Evolutionary conservation across 2,329 filamentous ascomycete species (phyloP).

Genomic region (Coleophoma crateriformis): DNA sequence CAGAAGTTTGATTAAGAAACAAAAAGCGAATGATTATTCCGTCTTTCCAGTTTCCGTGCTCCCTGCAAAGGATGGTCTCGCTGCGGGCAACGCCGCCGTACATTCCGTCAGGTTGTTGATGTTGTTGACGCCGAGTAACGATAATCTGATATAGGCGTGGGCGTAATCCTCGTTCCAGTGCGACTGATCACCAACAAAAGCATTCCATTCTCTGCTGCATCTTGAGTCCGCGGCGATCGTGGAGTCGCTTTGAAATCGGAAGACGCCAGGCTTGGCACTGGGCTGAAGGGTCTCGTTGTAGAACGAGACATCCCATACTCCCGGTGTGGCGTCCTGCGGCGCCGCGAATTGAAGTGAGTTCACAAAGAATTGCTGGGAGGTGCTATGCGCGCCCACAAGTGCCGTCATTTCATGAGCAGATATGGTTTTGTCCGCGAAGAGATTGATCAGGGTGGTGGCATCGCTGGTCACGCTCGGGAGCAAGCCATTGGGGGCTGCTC

Average conservation of each 20-base stretch:
- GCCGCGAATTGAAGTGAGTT: constrained; percentile 19
- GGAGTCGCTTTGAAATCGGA: constrained; percentile 27
- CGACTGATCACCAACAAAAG: constrained; percentile 32
- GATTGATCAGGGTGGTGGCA: constrained; percentile 35
- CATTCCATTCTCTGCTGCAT: constrained; percentile 27
- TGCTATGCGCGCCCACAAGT: constrained; percentile 48
- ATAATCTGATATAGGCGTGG: constrained; percentile 36
- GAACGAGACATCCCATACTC: constrained; percentile 43
- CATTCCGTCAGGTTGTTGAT: constrained; percentile 39
- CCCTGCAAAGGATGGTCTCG: background rate
- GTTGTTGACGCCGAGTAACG: constrained; percentile 38
- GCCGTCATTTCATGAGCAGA: constrained; percentile 42
- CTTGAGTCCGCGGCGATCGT: constrained; percentile 1
- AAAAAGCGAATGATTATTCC: too few relatives aligned
- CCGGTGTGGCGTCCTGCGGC: constrained; percentile 41
- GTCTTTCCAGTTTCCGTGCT: background rate
- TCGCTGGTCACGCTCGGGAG: constrained; percentile 36
- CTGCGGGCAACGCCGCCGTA: constrained; percentile 31
- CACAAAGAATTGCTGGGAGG: constrained; percentile 40
- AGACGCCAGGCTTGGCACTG: constrained; percentile 21
- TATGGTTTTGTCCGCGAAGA: constrained; percentile 47
- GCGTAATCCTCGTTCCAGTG: constrained; percentile 37
- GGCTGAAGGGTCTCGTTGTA: constrained; percentile 35
- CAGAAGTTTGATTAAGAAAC: too few relatives aligned
- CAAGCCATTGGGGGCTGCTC: constrained; percentile 34